Evolutionary conservation across 2,329 filamentous ascomycete species (phyloP), one percentile per base, ranked within the genome.

Genomic region (Ceratocystis destructans): DNA sequence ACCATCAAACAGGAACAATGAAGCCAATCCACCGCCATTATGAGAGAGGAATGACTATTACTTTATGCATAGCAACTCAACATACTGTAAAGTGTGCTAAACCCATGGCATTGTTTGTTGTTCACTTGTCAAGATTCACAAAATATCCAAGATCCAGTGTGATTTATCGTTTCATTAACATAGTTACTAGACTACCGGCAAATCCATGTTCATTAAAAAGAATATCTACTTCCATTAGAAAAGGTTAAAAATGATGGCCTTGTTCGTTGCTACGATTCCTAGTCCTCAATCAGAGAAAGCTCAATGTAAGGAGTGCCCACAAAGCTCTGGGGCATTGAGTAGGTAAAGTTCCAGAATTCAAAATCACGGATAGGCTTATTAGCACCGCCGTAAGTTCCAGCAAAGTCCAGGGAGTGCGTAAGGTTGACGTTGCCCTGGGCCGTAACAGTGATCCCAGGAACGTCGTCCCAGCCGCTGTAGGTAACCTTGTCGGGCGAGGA

Each of bases 301-400:
- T 66, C 64, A 20, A 68, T 62, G 2, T 64, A 41, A 8, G 68
- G 68, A 25, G 44, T 62, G 0, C 70, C 73, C 3, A 66, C 69
- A 37, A 71, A 73, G 20, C 69, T 72, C 1, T 62, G 28, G 1
- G 77, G 76, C 76, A 79, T 76, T 0, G 70, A 70, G 62, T 76
- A 79, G 0, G 76, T 79, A 31, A 79, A 76, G 68, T 78, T 79
- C 77, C 78, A 80, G 65, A 76, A 76, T 69, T 80, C 78, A 67
- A 79, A 79, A 62, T 78, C 76, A 62, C 73, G 68, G 1, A 76
- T 70, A 0, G 71, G 68, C 7, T 66, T 69, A 22, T 70, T 71
- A 0, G 69, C 65, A 1, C 77, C 77, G 0, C 77, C 77, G 28
- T 73, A 69, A 0, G 70, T 65, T 0, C 80, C 80, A 20, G 74